Evolutionary conservation across 371 early-diverging fungal genomes (phyloP).

Genomic region (Caulochytrium protostelioides): DNA sequence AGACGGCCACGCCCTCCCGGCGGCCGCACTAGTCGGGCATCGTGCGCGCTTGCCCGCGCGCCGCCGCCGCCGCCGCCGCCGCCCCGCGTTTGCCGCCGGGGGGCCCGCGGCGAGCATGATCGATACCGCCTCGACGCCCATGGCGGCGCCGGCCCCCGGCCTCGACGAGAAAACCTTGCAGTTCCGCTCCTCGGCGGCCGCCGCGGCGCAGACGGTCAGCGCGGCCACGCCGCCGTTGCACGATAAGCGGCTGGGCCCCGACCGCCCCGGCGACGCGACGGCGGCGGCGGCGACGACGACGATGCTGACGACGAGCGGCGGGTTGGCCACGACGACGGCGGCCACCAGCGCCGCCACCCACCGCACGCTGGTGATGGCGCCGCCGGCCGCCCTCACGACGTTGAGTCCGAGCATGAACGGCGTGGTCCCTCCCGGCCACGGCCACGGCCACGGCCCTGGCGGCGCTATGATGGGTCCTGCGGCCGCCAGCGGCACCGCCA

Average conservation of each 20-base stretch:
- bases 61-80: no score
- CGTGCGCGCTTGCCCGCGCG: no score
- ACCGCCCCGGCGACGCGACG: neutral
- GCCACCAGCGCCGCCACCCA: neutral
- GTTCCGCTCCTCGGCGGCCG: neutral
- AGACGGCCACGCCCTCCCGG: no score
- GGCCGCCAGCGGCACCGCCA: neutral
- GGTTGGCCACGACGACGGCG: neutral
- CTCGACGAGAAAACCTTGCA: no score
- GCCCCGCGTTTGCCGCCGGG: no score
- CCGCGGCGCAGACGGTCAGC: neutral
- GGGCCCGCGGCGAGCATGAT: no score
- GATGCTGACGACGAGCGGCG: neutral
- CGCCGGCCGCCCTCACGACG: neutral
- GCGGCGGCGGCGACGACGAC: neutral
- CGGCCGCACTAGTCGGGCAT: no score
- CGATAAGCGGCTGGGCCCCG: no score
- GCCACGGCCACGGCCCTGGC: neutral
- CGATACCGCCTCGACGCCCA: no score
- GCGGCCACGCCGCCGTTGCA: no score
- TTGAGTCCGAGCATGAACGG: neutral
- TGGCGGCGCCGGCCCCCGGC: no score
- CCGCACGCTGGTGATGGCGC: neutral
- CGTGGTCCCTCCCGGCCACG: neutral
- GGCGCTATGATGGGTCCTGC: neutral